Evolutionary conservation across 23 red algal species (phyloP).

Genomic region (Agarophyton chilense): DNA sequence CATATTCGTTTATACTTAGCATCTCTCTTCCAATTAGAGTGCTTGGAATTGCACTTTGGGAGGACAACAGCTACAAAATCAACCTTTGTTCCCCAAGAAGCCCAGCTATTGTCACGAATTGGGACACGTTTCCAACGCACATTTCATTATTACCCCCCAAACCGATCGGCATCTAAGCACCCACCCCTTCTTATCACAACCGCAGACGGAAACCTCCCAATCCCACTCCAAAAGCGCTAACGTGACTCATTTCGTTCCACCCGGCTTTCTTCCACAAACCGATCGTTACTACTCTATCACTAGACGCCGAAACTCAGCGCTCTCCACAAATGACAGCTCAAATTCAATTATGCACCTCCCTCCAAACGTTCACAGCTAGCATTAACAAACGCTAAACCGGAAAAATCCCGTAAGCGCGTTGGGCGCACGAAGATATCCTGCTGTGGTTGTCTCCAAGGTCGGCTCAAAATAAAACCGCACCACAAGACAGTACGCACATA

Average conservation of each 20-base stretch:
- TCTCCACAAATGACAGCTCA: constrained; percentile 5
- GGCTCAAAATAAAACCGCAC: no score
- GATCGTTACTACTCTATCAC: not conserved
- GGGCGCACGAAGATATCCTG: not conserved
- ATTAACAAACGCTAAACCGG: not conserved
- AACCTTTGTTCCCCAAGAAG: no score
- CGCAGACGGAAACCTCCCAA: no score
- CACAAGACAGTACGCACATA: no score
- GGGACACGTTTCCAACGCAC: no score
- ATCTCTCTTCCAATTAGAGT: not conserved
- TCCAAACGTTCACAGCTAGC: not conserved
- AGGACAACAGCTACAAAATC: no score
- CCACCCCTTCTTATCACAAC: no score
- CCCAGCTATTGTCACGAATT: no score
- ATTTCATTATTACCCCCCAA: no score
- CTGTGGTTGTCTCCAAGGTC: no score
- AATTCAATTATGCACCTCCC: not conserved
- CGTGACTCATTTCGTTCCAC: not conserved
- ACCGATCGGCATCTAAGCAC: no score
- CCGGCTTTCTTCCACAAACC: not conserved
- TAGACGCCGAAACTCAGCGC: not conserved
- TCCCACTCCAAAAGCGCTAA: no score
- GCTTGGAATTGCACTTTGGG: not conserved
- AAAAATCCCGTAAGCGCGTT: not conserved
- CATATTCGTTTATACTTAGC: not conserved